phyloP scores from a whole-genome alignment of 441 rosid genomes.

The Corymbia calophylla region DNA sequence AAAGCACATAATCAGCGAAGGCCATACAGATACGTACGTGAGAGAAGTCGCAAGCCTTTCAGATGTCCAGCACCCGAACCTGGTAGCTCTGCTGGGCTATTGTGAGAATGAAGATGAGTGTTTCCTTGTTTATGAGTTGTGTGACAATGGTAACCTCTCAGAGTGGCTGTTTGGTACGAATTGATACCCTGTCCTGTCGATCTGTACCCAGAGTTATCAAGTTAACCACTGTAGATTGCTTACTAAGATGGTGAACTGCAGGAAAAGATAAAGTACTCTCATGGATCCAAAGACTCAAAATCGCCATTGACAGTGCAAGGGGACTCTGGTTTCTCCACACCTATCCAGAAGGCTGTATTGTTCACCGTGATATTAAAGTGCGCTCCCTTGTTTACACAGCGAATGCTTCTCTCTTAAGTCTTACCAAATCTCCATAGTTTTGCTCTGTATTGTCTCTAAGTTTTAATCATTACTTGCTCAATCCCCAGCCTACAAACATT shows the following conservation, averaged over 20 bases:
- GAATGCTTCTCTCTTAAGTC: background rate
- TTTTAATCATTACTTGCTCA: background rate
- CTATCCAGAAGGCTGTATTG: constrained; percentile 52
- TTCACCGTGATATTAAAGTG: constrained; percentile 58
- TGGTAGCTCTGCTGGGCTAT: constrained; percentile 43
- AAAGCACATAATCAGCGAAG: constrained; percentile 47
- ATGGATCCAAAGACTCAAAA: constrained; percentile 54
- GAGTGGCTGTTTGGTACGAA: constrained; percentile 52
- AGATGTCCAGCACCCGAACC: constrained; percentile 51
- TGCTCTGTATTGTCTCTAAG: background rate
- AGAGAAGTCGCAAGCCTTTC: constrained; percentile 55
- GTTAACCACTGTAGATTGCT: background rate
- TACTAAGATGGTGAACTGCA: constrained; percentile 7
- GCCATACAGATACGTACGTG: constrained; percentile 38
- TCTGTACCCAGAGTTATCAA: background rate
- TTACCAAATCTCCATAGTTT: background rate
- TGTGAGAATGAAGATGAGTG: constrained; percentile 41
- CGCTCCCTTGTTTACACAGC: background rate
- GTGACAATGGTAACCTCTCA: constrained; percentile 49
- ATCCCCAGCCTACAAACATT: constrained; percentile 51
- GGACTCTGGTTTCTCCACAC: constrained; percentile 59
- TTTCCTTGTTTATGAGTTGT: constrained; percentile 50
- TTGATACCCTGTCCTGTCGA: background rate
- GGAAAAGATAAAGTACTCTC: constrained; percentile 40
- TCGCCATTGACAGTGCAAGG: constrained; percentile 42